Base-by-base conservation (phyloP, 805 yeast species). In the Sugiyamaella lignohabitans region DNA sequence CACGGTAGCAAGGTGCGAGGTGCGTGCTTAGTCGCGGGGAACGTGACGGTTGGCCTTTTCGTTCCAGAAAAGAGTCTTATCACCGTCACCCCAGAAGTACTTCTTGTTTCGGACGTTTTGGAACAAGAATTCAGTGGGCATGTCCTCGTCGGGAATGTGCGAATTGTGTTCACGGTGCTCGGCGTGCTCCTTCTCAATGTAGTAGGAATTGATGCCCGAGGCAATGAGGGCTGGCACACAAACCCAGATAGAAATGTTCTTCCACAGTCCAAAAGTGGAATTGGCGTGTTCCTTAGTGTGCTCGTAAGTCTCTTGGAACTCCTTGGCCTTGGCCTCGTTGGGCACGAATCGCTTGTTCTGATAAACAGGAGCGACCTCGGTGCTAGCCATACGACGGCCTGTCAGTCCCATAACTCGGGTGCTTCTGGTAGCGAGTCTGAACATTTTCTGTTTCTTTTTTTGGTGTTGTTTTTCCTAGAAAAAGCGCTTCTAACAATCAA, bases 71-170 rank as follows among this genome's bases (percentile, higher is more conserved):
- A 84, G 73, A 53, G 98, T 87, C 79, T 86, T 82, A 76, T 89
- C 96, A 67, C 98, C 98, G 66, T 93, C 91, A 65, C 98, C 98
- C 98, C 98, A 93, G 83, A 88, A 91, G 79, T 79, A 91, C 51
- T 84, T 82, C 68, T 80, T 82, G 65, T 68, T 66, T 80, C 98
- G 87, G 60, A 88, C 68, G 78, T 93, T 93, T 76, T 84, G 89
- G 80, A 79, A 93, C 60, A 82, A 89, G 74, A 86, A 86, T 70
- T 84, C 93, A 52, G 68, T 72, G 63, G 97, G 97, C 88, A 95
- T 86, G 65, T 89, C 95, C 59, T 83, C 91, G 66, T 89, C 97
- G 29, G 87, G 67, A 49, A 87, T 72, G 59, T 73, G 73, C 43
- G 68, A 64, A 34, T 51, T 54, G 61, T 81, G 82, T 57, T 66